These are phyloP conservation scores for Ramularia endophylla DNA, from an alignment of 2,329 filamentous ascomycete genomes.

Conservation along the genomic window DNA sequence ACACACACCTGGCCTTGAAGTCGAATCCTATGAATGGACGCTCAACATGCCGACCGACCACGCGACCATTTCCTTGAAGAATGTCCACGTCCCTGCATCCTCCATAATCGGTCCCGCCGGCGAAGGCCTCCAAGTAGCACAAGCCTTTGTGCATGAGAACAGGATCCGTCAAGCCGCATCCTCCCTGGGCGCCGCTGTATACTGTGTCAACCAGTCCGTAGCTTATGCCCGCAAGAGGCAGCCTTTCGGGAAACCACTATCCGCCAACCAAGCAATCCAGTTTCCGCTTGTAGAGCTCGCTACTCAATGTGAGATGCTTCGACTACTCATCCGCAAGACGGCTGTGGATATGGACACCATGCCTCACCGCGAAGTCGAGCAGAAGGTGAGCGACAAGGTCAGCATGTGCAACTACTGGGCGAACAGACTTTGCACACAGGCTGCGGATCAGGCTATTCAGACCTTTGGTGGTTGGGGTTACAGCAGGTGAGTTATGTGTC, in stretches of 20 bases:
- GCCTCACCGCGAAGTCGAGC: conserved; percentile 51
- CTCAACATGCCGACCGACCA: conserved; percentile 64
- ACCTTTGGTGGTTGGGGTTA: conserved; percentile 57
- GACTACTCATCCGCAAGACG: conserved; percentile 55
- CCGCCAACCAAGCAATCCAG: conserved; percentile 57
- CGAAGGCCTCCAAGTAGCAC: conserved; percentile 54
- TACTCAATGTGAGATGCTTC: conserved; percentile 58
- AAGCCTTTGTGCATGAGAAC: conserved; percentile 62
- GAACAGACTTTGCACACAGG: conserved; percentile 54
- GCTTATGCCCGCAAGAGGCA: conserved; percentile 50
- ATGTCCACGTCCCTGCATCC: conserved; percentile 51
- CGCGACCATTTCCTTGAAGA: conserved; percentile 52
- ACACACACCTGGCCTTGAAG: conserved; percentile 46
- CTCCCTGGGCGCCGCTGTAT: conserved; percentile 54
- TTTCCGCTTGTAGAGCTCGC: conserved; percentile 58
- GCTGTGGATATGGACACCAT: conserved; percentile 56
- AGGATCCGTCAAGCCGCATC: conserved; percentile 59
- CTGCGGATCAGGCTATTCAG: conserved; percentile 58
- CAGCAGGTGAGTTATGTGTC: conserved; percentile 26
- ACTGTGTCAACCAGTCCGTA: conserved; percentile 54
- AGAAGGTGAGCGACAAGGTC: conserved; percentile 55
- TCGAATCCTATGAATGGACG: conserved; percentile 58
- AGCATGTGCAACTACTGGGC: conserved; percentile 63
- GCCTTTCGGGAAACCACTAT: conserved; percentile 53
- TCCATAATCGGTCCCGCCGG: conserved; percentile 49